Evolutionary conservation across 164 flowering plant species (phyloP).

Genomic region (Liquidambar formosana): DNA sequence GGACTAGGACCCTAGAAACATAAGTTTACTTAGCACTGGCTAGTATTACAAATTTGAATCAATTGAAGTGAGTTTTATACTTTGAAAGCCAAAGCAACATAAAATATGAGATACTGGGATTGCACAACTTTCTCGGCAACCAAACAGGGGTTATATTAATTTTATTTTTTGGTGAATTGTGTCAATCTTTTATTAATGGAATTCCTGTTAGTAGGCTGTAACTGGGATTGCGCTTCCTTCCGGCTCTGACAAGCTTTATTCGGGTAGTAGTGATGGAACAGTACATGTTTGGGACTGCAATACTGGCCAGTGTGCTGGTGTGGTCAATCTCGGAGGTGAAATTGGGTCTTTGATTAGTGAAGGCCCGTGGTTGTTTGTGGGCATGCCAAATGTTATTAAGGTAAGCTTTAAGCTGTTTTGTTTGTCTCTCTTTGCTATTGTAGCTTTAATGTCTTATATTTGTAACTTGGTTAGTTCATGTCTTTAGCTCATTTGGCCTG

Average conservation of each 20-base stretch:
- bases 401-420: too few relatives aligned
- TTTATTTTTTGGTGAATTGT: background rate
- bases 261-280: conserved; percentile 29
- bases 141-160: background rate
- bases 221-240: conserved; percentile 29
- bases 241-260: conserved; percentile 24
- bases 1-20: too few relatives aligned
- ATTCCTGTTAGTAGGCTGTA: conserved; percentile 14
- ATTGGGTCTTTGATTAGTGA: conserved; percentile 35
- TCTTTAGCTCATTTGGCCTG: too few relatives aligned
- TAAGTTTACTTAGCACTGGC: too few relatives aligned
- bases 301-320: conserved; percentile 27
- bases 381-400: conserved; percentile 35
- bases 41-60: too few relatives aligned
- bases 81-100: too few relatives aligned
- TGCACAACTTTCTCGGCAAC: too few relatives aligned
- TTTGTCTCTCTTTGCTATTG: too few relatives aligned
- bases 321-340: conserved; percentile 21
- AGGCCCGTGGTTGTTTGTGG: conserved; percentile 48
- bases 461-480: too few relatives aligned
- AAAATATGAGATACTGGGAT: too few relatives aligned
- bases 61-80: too few relatives aligned
- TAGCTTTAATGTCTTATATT: too few relatives aligned
- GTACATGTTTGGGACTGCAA: conserved; percentile 27
- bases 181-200: background rate